A percentile compares a stretch with the other conserved stretches of the same genome.
These are phyloP conservation scores for Ceratocystiopsis brevicomis DNA, from an alignment of 2,329 filamentous ascomycete species.

Conservation along the genomic window DNA sequence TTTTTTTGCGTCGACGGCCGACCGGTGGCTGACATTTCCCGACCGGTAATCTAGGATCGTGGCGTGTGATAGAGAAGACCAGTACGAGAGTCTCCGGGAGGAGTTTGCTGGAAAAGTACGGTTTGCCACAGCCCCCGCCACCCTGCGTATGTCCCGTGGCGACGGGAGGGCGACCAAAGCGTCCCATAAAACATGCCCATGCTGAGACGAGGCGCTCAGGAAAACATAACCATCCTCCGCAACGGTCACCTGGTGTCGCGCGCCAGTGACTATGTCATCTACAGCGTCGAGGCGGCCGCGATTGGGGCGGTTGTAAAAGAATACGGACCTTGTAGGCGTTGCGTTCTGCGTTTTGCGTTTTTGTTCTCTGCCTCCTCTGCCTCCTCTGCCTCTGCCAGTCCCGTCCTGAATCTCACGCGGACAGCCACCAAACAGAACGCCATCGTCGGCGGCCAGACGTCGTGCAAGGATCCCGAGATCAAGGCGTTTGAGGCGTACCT, in stretches of 20 bases:
- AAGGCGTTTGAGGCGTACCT: constrained; percentile 80
- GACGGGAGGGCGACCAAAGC: constrained; percentile 5
- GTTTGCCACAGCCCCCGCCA: constrained; percentile 2
- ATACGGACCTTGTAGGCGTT: constrained; percentile 73
- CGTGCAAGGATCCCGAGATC: constrained; percentile 94
- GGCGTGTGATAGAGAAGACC: constrained; percentile 84
- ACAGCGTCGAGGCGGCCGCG: constrained; percentile 86
- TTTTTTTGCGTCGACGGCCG: not conserved
- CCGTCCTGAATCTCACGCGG: constrained; percentile 7
- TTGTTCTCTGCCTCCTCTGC: not conserved
- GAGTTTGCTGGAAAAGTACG: constrained; percentile 80
- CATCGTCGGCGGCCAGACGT: constrained; percentile 93
- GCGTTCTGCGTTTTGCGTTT: constrained; percentile 1
- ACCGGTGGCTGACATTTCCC: too few relatives aligned
- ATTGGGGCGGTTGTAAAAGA: constrained; percentile 74
- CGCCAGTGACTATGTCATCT: constrained; percentile 95
- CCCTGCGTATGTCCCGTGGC: constrained; percentile 12
- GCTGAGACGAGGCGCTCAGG: constrained; percentile 42
- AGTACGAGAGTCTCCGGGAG: constrained; percentile 58
- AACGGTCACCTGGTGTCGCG: constrained; percentile 94
- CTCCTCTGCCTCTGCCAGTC: not conserved
- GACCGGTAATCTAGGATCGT: constrained; percentile 46
- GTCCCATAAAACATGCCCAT: constrained; percentile 6
- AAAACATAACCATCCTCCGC: constrained; percentile 67
- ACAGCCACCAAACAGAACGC: constrained; percentile 84